phyloP scores from a whole-genome alignment of 768 basidiomycete genomes.

The Mycena galericulata region DNA sequence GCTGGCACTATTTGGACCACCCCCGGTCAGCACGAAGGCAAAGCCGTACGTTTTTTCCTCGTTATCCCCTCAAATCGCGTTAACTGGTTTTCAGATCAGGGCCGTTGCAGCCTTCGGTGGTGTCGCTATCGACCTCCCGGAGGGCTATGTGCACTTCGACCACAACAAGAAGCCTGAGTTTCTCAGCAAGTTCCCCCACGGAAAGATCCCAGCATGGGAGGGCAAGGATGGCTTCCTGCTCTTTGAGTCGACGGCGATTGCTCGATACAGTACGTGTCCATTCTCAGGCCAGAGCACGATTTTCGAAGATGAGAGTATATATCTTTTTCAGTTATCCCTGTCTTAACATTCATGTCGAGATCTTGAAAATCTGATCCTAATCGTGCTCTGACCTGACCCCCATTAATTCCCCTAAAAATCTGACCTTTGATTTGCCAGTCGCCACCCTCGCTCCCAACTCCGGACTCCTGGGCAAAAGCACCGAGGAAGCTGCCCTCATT shows the following conservation, averaged over 20 bases:
- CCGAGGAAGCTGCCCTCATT: constrained; percentile 78
- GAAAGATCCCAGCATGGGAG: constrained; percentile 90
- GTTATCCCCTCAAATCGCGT: not conserved
- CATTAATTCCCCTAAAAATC: constrained; percentile 12
- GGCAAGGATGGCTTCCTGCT: constrained; percentile 81
- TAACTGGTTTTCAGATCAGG: constrained; percentile 50
- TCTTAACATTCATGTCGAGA: constrained; percentile 74
- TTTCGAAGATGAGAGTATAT: constrained; percentile 52
- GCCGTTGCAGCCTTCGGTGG: constrained; percentile 73
- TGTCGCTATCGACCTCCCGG: constrained; percentile 65
- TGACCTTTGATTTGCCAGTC: constrained; percentile 61
- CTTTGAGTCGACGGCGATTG: constrained; percentile 83
- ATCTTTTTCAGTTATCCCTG: constrained; percentile 76
- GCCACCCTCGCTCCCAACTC: constrained; percentile 81
- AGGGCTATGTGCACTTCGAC: constrained; percentile 67
- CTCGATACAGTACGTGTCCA: constrained; percentile 84
- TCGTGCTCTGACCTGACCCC: constrained; percentile 26
- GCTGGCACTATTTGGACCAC: constrained; percentile 74
- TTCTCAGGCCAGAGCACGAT: constrained; percentile 43
- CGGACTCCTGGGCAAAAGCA: constrained; percentile 75
- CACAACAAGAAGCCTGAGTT: constrained; percentile 81
- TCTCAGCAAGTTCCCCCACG: constrained; percentile 78
- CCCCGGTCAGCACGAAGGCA: constrained; percentile 54
- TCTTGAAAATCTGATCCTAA: constrained; percentile 51
- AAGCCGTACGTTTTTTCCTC: constrained; percentile 56